Conservation (phyloP, 2,329 filamentous ascomycete species). For the Aspergillus melleus region DNA sequence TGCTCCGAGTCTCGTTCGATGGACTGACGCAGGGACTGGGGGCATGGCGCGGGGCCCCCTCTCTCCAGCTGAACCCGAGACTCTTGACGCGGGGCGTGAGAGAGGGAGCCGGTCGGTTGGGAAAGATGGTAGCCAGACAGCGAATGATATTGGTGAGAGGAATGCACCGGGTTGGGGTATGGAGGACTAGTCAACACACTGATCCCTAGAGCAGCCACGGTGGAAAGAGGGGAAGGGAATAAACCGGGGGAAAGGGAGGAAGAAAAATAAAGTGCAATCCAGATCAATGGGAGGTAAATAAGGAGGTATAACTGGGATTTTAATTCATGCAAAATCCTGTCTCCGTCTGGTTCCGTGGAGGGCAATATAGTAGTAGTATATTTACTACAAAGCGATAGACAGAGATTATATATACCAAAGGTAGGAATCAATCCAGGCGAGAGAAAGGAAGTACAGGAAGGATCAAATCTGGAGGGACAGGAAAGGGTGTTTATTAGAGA, state of each 20-base stretch:
- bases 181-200: slow-evolving; percentile 34
- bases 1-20: slow-evolving; percentile 34
- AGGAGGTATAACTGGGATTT: not conserved
- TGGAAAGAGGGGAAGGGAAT: slow-evolving; percentile 23
- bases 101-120: slow-evolving; percentile 35
- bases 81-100: slow-evolving; percentile 36
- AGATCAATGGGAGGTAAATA: not conserved
- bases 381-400: not conserved
- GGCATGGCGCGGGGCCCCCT: slow-evolving; percentile 42
- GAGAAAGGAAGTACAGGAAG: not conserved
- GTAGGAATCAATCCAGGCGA: not conserved
- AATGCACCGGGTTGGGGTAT: slow-evolving; percentile 33
- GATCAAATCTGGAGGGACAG: not conserved
- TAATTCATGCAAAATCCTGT: not conserved
- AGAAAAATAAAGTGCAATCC: not conserved
- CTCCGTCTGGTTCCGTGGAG: not conserved
- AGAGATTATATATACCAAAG: not conserved
- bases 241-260: slow-evolving; percentile 1
- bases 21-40: slow-evolving; percentile 26
- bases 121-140: slow-evolving; percentile 26
- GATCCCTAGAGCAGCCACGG: slow-evolving; percentile 43
- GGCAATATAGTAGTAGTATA: too few species aligned
- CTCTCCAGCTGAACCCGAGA: slow-evolving; percentile 36
- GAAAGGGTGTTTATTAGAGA: not conserved
- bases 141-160: slow-evolving; percentile 34